phyloP scores from a whole-genome alignment of 441 rosid species.

The Metrosideros polymorpha region DNA sequence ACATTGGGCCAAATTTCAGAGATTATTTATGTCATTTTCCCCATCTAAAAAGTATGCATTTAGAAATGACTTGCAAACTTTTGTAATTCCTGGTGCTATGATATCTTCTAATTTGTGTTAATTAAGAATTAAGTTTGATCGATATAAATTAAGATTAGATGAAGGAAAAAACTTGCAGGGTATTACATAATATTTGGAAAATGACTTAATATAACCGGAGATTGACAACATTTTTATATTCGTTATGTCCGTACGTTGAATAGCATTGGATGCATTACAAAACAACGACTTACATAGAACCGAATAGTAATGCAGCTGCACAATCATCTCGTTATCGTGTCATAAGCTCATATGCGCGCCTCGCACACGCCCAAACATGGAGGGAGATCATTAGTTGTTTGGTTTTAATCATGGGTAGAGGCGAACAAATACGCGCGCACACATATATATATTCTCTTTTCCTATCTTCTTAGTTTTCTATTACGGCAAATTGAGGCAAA shows the following conservation, averaged over 20 bases:
- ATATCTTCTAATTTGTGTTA: no score
- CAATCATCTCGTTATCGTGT: background rate
- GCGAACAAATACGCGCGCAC: no score
- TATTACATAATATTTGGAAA: background rate
- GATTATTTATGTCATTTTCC: no score
- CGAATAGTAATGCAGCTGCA: background rate
- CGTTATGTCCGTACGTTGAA: fast-evolving
- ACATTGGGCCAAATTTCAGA: no score
- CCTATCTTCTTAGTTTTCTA: background rate
- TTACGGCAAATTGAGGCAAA: background rate
- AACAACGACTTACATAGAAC: background rate
- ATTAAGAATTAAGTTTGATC: background rate
- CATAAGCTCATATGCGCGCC: background rate
- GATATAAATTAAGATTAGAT: background rate
- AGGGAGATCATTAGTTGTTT: background rate
- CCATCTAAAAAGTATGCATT: background rate
- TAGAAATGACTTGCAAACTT: background rate
- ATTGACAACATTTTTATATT: fast-evolving
- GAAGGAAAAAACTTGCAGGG: background rate
- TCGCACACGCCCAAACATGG: fast-evolving
- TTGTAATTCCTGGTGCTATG: background rate
- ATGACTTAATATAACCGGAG: background rate
- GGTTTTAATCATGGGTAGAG: background rate
- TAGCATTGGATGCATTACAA: background rate
- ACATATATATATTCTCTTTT: background rate